Evolutionary conservation across 345 rosid species (phyloP), one percentile per base, ranked within the genome.

Genomic region (Punica granatum): DNA sequence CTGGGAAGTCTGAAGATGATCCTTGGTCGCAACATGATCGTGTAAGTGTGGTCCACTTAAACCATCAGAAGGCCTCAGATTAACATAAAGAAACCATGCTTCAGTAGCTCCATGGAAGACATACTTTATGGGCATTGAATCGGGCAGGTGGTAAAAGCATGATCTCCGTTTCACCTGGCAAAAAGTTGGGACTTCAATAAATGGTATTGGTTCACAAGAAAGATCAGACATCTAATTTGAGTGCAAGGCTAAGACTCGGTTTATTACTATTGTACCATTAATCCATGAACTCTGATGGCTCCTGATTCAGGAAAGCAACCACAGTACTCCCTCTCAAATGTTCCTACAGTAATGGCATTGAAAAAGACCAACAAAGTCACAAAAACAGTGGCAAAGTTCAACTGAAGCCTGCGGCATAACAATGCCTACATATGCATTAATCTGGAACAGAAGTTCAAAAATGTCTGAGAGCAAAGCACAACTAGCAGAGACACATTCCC

Each of bases 311-410:
- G 84, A 72, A 82, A 82, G 67, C 85, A 75, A 66, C 46, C 62
- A 23, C 53, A 61, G 54, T 90, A 93, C 35, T 68, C 49, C 73
- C 69, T 75, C 75, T 82, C 86, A 21, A 88, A 76, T 74, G 79
- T 73, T 71, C 86, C 94, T 88, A 73, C 82, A 80, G 72, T 9
- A 66, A 54, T 23, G 39, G 59, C 25, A 41, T 33, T 48, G 67
- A 23, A 44, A 63, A 32, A 28, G 6, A 37, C 5, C 41, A 63
- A 69, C 26, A 37, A 46, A 41, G 48, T 41, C 61, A 56, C 18
- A 13, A 25, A 13, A 26, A 26, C 41, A 56, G 32, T 28, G 61
- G 61, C 34, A 25, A 56, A 1, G 0, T 28, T 56, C 19, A 26
- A 12, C 32, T 26, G 13, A 56, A 26, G 1, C 23, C 19, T 10